phyloP scores from a whole-genome alignment of 352 stramenopile genomes.

The Pythium insidiosum region DNA sequence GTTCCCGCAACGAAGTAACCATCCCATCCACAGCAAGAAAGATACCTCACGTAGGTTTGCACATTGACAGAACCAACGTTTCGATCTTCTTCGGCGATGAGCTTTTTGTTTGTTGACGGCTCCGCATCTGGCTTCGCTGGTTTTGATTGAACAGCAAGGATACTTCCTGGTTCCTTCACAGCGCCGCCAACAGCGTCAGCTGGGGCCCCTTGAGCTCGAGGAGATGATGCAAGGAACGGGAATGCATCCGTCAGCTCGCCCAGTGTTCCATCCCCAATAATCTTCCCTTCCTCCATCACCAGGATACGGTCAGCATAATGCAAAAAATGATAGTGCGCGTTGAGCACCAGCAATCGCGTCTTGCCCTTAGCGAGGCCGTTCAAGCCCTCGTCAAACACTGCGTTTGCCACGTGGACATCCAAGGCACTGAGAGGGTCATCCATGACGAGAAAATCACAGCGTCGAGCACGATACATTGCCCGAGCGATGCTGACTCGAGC shows the following conservation, averaged over 20 bases:
- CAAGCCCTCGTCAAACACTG: constrained; percentile 27
- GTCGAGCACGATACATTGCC: constrained; percentile 39
- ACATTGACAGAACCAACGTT: constrained; percentile 24
- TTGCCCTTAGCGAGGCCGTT: constrained; percentile 19
- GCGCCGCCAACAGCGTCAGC: background rate
- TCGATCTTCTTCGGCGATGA: constrained; percentile 33
- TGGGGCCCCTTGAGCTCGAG: too few relatives aligned
- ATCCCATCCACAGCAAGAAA: constrained; percentile 36
- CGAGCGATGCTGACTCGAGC: constrained; percentile 49
- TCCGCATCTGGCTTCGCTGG: constrained; percentile 1
- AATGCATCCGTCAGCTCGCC: constrained; percentile 15
- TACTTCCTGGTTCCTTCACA: too few relatives aligned
- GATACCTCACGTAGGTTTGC: constrained; percentile 42
- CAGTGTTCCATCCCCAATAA: constrained; percentile 23
- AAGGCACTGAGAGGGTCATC: constrained; percentile 63
- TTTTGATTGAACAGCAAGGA: too few relatives aligned
- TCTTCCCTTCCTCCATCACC: constrained; percentile 22
- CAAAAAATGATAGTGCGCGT: constrained; percentile 34
- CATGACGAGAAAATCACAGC: constrained; percentile 52
- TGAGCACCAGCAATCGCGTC: constrained; percentile 31
- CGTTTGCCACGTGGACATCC: constrained; percentile 37
- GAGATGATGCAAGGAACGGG: constrained; percentile 20
- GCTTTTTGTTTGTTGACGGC: constrained; percentile 16
- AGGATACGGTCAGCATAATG: constrained; percentile 28
- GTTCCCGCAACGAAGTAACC: constrained; percentile 18